These are phyloP conservation scores for Ambrosia trifida DNA, from an alignment of 129 eudicot species.

Conservation along the genomic window DNA sequence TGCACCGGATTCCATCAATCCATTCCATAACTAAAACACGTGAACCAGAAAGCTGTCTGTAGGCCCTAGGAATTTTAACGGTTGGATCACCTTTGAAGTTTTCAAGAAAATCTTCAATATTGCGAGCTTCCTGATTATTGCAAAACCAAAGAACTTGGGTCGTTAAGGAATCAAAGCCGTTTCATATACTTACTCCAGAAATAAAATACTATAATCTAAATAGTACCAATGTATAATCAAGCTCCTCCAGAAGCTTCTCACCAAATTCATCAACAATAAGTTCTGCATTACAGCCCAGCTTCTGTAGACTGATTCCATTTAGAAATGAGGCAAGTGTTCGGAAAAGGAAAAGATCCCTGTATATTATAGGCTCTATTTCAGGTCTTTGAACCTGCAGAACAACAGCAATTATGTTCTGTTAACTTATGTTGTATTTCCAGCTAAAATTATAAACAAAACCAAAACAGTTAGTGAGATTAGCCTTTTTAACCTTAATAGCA, in stretches of 20 bases:
- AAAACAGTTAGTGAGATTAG: conserved; percentile 10
- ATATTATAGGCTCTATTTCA: conserved; percentile 92
- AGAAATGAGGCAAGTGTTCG: conserved; percentile 95
- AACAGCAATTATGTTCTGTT: conserved; percentile 9
- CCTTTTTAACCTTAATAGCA: conserved; percentile 76
- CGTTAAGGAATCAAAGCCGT: neutral
- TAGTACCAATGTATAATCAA: conserved; percentile 95
- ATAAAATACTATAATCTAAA: conserved; percentile 12
- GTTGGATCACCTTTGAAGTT: conserved; percentile 96
- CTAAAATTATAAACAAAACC: neutral
- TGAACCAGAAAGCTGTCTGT: conserved; percentile 82
- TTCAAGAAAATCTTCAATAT: conserved; percentile 90
- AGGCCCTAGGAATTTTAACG: conserved; percentile 91
- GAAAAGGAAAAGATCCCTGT: conserved; percentile 94
- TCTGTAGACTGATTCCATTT: conserved; percentile 93
- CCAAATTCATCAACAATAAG: conserved; percentile 99
- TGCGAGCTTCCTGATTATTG: conserved; percentile 83
- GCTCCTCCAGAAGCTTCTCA: conserved; percentile 99
- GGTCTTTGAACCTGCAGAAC: conserved; percentile 91
- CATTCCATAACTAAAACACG: conserved; percentile 99
- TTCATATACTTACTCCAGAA: neutral
- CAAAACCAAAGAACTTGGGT: conserved; percentile 13
- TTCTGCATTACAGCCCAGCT: conserved; percentile 97
- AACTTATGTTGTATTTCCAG: conserved; percentile 1
- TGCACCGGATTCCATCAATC: conserved; percentile 99